Conservation (phyloP, 176 grass and related monocot species). For the Oryza glumipatula region DNA sequence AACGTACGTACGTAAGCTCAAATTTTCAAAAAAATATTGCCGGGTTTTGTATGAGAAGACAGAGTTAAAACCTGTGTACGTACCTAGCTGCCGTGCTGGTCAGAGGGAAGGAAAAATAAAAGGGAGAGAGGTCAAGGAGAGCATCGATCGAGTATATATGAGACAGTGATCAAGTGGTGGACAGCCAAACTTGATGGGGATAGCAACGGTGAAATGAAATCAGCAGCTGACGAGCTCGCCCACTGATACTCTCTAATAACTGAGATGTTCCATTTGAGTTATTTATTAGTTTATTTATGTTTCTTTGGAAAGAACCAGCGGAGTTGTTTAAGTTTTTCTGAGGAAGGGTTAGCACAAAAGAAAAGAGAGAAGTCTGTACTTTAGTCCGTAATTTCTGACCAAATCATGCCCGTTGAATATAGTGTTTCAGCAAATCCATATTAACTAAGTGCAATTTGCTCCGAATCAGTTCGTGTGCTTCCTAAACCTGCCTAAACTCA, state of each 20-base stretch:
- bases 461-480: not conserved
- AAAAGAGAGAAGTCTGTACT: not conserved
- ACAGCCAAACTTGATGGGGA: no score
- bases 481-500: not conserved
- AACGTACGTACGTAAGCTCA: not conserved
- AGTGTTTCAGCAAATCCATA: not conserved
- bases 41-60: not conserved
- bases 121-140: no score
- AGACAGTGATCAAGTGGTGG: no score
- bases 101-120: not conserved
- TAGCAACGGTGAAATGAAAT: not conserved
- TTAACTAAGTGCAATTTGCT: not conserved
- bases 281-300: no score
- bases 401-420: not conserved
- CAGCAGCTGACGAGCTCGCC: not conserved
- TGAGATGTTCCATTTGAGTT: not conserved
- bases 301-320: no score
- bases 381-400: not conserved
- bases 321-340: not conserved
- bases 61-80: not conserved
- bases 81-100: not conserved
- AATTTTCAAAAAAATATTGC: not conserved
- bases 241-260: not conserved
- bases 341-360: not conserved
- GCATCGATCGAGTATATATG: no score